Base-by-base conservation (phyloP, 345 rosid species). In the Eucalyptus albens region DNA sequence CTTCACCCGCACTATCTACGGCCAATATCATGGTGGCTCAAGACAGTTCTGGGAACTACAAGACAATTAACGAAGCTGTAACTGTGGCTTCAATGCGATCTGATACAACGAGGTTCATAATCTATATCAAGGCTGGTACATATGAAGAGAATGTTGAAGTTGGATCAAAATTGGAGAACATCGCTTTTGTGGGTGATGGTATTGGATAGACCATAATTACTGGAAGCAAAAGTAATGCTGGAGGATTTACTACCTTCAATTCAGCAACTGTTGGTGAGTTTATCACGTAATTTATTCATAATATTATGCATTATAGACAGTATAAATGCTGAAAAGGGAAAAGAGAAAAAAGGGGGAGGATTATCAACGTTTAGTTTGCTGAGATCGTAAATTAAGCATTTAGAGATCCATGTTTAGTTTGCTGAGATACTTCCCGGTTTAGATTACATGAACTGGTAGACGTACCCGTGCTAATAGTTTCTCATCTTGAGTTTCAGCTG, bases 191-290 rank as follows among this genome's bases (percentile, higher is more conserved):
- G 55, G 99, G 98, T 4, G 99, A 97, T 86, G 99, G 99, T 21
- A 92, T 91, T 69, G 96, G 97, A 67, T 93, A 88, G 55, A 97
- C 99, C 2, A 95, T 96, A 77, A 94, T 97, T 77, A 95, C 98
- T 55, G 99, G 99, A 4, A 97, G 99, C 92, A 93, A 92, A 92
- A 97, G 99, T 87, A 97, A 96, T 33, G 97, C 96, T 5, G 98
- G 99, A 72, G 99, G 99, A 27, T 55, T 93, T 62, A 95, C 99
- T n/a, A 97, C 99, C 83, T 97, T 97, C 91, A 93, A 93, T 26
- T 96, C 99, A 49, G 99, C 99, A 17, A 97, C 98, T 24, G 95
- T 97, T 87, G 99, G 99, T 97, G 89, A 94, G 99, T 88, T 33
- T 72, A 72, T 33, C 22, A 19, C 11, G 14, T 33, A 17, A 72